These are phyloP conservation scores for Phalaenopsis aphrodite DNA, from an alignment of 106 monocot genomes.

Conservation along the genomic window DNA sequence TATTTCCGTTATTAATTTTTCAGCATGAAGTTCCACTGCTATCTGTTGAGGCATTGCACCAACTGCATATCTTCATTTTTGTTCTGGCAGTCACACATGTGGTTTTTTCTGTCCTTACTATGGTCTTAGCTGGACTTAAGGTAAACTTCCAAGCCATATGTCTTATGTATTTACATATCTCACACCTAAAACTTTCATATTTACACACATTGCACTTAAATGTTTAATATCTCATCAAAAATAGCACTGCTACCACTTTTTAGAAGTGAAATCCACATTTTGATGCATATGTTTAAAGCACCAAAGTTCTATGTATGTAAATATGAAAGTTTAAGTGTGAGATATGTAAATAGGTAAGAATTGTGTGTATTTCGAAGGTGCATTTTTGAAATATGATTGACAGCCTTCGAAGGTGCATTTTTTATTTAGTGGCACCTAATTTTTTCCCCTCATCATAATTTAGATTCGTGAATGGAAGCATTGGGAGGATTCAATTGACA, in stretches of 20 bases:
- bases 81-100: slow-evolving; percentile 67
- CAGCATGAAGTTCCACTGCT: slow-evolving; percentile 59
- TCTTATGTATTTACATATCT: neutral
- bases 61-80: slow-evolving; percentile 69
- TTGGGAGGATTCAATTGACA: slow-evolving; percentile 57
- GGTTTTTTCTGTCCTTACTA: slow-evolving; percentile 45
- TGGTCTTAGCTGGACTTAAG: slow-evolving; percentile 58
- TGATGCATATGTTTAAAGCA: too few species aligned
- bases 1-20: neutral
- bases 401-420: too few species aligned
- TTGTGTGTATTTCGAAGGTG: too few species aligned
- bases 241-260: too few species aligned
- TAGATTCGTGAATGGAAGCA: slow-evolving; percentile 60
- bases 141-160: slow-evolving; percentile 6
- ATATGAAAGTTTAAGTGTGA: too few species aligned
- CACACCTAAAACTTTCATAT: too few species aligned
- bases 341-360: too few species aligned
- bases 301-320: too few species aligned
- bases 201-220: too few species aligned
- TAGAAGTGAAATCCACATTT: too few species aligned
- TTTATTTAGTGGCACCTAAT: neutral
- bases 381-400: too few species aligned
- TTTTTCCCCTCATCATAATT: slow-evolving; percentile 3
- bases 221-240: too few species aligned
- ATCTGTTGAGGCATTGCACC: slow-evolving; percentile 54